Evolutionary conservation across 2,329 filamentous ascomycete species (phyloP), one percentile per base, ranked within the genome.

Genomic region (Kalmusia sp.): DNA sequence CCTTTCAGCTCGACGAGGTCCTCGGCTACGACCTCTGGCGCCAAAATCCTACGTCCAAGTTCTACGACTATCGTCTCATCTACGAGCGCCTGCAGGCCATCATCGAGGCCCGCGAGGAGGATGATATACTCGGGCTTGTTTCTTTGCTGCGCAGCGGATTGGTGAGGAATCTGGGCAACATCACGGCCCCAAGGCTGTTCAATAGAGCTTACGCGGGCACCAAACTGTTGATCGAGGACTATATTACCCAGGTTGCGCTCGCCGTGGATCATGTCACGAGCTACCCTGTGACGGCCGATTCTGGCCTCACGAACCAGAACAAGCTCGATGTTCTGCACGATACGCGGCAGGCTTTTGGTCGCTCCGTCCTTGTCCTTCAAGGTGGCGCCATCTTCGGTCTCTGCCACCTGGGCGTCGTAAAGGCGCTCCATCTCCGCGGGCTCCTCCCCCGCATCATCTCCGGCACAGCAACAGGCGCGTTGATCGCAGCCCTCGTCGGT

Each of bases 351-450:
- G 91, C 92, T 0, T 96, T 96, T 75, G 93, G 93, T 8, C 83
- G 92, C 59, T 95, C 88, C 51, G 92, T 90, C 1, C 81, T 97
- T 21, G 89, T 97, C 4, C 76, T 97, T 1, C 92, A 97, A 71
- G 93, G 93, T 41, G 93, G 93, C 12, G 90, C 92, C 35, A 93
- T 96, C 52, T 96, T 97, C 66, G 93, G 93, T 2, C 77, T 96
- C 8, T 96, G 91, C 65, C 93, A 97, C 73, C 74, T 97, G 4
- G 93, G 93, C 6, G 92, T 97, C 5, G 90, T 96, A 33, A 96
- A 93, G 70, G 92, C 92, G 2, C 78, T 97, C 34, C 91, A 93
- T 74, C 77, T 92, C 30, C 85, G 90, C 24, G 91, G 91, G 0
- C 77, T 97, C 14, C 80, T 97, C 39, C 93, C 95, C 3, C 85